Conservation (phyloP, 805 yeast species). For the Candida suzukii region DNA sequence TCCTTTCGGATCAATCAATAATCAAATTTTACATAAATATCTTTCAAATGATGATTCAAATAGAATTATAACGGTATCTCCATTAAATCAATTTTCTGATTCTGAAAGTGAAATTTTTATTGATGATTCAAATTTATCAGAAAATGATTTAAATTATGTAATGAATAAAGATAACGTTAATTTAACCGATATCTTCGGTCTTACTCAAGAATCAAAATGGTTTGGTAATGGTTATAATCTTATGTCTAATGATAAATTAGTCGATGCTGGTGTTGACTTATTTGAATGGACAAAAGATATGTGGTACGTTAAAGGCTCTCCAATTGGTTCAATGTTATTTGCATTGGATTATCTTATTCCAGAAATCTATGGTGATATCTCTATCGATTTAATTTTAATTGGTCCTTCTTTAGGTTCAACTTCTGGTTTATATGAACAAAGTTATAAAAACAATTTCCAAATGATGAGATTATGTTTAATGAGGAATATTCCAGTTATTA, state of each 20-base stretch:
- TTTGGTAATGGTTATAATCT: background rate
- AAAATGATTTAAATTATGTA: conserved; percentile 5
- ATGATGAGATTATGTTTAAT: conserved; percentile 13
- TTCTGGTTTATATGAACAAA: conserved; percentile 27
- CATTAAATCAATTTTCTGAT: conserved; percentile 7
- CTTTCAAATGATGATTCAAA: conserved; percentile 6
- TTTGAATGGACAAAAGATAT: conserved; percentile 2
- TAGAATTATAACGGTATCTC: conserved; percentile 16
- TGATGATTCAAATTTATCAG: conserved; percentile 8
- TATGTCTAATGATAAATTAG: background rate
- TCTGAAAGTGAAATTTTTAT: conserved; percentile 4
- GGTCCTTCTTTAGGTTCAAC: conserved; percentile 42
- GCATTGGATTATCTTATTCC: conserved; percentile 38
- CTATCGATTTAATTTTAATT: conserved; percentile 36
- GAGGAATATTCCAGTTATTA: conserved; percentile 18
- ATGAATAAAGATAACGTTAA: background rate
- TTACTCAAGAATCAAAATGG: background rate
- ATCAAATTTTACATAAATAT: conserved; percentile 13
- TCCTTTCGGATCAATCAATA: conserved; percentile 15
- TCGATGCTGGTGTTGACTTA: conserved; percentile 1
- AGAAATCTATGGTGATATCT: conserved; percentile 25
- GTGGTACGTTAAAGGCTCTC: conserved; percentile 44
- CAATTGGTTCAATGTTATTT: conserved; percentile 35
- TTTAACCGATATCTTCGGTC: background rate
- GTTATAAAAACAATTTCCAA: conserved; percentile 8